phyloP scores from a whole-genome alignment of 2,329 filamentous ascomycete genomes.

The Ophiostoma perfectum region DNA sequence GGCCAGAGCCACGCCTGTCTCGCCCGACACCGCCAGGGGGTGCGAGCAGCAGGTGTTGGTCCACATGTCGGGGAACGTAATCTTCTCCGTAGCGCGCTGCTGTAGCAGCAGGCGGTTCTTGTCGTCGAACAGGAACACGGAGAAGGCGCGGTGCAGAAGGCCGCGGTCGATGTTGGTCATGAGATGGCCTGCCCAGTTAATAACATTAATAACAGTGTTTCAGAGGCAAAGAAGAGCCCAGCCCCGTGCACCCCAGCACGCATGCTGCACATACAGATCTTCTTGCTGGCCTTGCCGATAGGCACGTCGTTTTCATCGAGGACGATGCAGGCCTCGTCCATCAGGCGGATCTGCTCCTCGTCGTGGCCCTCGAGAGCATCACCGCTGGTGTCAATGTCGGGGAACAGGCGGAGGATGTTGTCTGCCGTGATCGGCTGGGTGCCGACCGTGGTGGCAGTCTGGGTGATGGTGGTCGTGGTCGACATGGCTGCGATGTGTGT shows the following conservation, averaged over 20 bases:
- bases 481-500: constrained; percentile 22
- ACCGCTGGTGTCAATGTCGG: constrained; percentile 68
- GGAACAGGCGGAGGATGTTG: constrained; percentile 81
- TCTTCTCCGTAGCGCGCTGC: constrained; percentile 93
- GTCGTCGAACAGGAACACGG: constrained; percentile 94
- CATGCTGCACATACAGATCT: constrained; percentile 65
- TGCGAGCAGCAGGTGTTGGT: constrained; percentile 99
- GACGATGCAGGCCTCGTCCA: constrained; percentile 99
- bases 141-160: constrained; percentile 93
- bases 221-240: no score
- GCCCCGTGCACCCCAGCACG: no score
- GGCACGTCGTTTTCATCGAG: constrained; percentile 85
- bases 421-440: constrained; percentile 69
- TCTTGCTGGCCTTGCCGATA: constrained; percentile 96
- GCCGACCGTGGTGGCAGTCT: constrained; percentile 38
- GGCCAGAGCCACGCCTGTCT: constrained; percentile 77
- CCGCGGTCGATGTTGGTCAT: constrained; percentile 99
- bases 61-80: constrained; percentile 99
- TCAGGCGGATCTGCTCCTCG: constrained; percentile 93
- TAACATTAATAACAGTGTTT: no score
- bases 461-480: constrained; percentile 30
- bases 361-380: constrained; percentile 84
- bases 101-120: constrained; percentile 89
- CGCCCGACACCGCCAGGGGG: constrained; percentile 81
- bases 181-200: constrained; percentile 64